Evolutionary conservation across 225 moss, liverwort and hornwort species (phyloP).

Genomic region (Pseudisothecium myosuroides): DNA sequence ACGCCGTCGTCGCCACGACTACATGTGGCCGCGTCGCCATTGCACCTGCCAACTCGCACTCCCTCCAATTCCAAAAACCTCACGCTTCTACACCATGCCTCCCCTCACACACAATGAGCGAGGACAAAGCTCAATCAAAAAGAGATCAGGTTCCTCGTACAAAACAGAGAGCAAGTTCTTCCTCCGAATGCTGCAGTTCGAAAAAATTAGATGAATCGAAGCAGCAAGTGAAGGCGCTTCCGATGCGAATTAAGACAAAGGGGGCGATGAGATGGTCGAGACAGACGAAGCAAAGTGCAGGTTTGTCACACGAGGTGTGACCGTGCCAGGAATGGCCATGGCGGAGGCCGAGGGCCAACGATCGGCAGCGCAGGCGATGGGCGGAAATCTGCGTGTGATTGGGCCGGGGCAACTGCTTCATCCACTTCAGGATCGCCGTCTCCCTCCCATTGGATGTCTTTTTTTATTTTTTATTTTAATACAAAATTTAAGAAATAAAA

Average conservation of each 20-base stretch:
- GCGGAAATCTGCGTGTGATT: conserved; percentile 6
- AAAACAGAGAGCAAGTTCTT: background rate
- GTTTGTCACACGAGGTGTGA: background rate
- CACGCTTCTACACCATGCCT: background rate
- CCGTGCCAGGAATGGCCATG: background rate
- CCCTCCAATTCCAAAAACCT: background rate
- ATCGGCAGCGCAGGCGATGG: background rate
- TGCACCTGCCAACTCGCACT: background rate
- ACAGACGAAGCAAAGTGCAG: background rate
- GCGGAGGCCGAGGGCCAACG: background rate
- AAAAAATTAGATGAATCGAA: background rate
- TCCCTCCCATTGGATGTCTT: background rate
- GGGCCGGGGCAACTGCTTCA: background rate
- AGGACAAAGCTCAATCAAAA: background rate
- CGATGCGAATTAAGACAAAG: background rate
- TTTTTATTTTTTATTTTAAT: background rate
- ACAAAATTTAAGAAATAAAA: background rate
- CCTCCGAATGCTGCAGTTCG: background rate
- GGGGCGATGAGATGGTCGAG: background rate
- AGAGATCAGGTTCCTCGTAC: background rate
- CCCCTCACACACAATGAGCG: background rate
- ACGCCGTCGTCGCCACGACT: conserved; percentile 4
- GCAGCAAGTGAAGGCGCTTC: background rate
- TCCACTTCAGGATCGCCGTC: conserved; percentile 17
- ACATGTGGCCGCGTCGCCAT: conserved; percentile 23